Conservation (phyloP, 495 filamentous ascomycete species). For the Hypomontagnella monticulosa region DNA sequence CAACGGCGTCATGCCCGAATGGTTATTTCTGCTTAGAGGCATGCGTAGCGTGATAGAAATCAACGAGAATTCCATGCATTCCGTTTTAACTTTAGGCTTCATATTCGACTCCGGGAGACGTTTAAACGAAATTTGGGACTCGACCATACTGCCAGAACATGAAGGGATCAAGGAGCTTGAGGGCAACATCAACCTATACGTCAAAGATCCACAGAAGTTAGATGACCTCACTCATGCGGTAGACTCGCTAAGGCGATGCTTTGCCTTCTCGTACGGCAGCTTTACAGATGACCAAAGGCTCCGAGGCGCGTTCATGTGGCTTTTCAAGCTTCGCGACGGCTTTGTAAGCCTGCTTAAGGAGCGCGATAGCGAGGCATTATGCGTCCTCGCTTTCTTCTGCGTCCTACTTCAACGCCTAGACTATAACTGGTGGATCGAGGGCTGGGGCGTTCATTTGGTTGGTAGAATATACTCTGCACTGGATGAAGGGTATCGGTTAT, state of each 20-base stretch:
- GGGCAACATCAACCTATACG: slow-evolving; percentile 20
- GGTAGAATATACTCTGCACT: slow-evolving; percentile 48
- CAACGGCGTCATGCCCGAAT: slow-evolving; percentile 52
- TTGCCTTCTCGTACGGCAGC: slow-evolving; percentile 27
- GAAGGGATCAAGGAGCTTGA: slow-evolving; percentile 41
- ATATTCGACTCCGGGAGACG: slow-evolving; percentile 47
- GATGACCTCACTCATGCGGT: slow-evolving; percentile 26
- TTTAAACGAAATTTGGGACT: slow-evolving; percentile 26
- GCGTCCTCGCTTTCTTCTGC: slow-evolving; percentile 54
- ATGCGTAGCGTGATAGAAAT: slow-evolving; percentile 49
- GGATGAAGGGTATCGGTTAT: slow-evolving; percentile 52
- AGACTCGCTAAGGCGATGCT: slow-evolving; percentile 35
- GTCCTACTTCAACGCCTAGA: slow-evolving; percentile 51
- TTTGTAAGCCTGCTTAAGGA: slow-evolving; percentile 48
- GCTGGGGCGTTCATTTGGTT: slow-evolving; percentile 52
- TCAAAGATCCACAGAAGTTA: slow-evolving; percentile 30
- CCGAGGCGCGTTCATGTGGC: slow-evolving; percentile 53
- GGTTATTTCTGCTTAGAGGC: slow-evolving; percentile 52
- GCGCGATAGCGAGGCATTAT: slow-evolving; percentile 49
- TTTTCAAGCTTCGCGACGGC: slow-evolving; percentile 45
- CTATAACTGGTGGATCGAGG: slow-evolving; percentile 56
- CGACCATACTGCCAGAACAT: slow-evolving; percentile 24
- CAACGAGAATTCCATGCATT: slow-evolving; percentile 32
- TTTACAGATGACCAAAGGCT: slow-evolving; percentile 37
- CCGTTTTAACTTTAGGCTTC: slow-evolving; percentile 39